These are phyloP conservation scores for Gigaspora rosea DNA, from an alignment of 192 early-diverging fungal genomes.

Conservation along the genomic window DNA sequence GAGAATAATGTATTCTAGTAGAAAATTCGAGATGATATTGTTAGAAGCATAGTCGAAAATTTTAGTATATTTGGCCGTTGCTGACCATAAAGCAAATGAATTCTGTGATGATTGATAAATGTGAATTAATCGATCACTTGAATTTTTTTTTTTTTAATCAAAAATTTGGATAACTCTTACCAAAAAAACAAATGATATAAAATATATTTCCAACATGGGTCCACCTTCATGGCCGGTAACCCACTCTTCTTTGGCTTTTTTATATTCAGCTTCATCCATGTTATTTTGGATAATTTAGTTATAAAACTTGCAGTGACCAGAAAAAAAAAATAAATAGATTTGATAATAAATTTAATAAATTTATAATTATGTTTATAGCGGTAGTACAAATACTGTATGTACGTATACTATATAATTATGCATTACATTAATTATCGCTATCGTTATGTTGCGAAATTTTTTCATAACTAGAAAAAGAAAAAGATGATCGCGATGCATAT, in stretches of 20 bases:
- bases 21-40: not conserved
- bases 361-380: too few species aligned
- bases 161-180: conserved; percentile 29
- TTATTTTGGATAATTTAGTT: not conserved
- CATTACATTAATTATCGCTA: too few species aligned
- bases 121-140: not conserved
- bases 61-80: conserved; percentile 15
- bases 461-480: too few species aligned
- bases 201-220: conserved; percentile 48
- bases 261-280: conserved; percentile 37
- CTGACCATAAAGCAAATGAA: conserved; percentile 31
- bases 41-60: not conserved
- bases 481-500: too few species aligned
- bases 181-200: conserved; percentile 44
- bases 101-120: not conserved
- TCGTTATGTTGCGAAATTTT: too few species aligned
- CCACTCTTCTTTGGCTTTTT: conserved; percentile 56
- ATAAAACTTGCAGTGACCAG: too few species aligned
- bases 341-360: too few species aligned
- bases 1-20: conserved; percentile 28
- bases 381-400: too few species aligned
- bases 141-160: not conserved
- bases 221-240: conserved; percentile 58
- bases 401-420: too few species aligned
- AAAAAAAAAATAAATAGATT: too few species aligned